A percentile compares a stretch with the other conserved stretches of the same genome.
Evolutionary conservation across 345 rosid species (phyloP).

Genomic region (Viola odorata): DNA sequence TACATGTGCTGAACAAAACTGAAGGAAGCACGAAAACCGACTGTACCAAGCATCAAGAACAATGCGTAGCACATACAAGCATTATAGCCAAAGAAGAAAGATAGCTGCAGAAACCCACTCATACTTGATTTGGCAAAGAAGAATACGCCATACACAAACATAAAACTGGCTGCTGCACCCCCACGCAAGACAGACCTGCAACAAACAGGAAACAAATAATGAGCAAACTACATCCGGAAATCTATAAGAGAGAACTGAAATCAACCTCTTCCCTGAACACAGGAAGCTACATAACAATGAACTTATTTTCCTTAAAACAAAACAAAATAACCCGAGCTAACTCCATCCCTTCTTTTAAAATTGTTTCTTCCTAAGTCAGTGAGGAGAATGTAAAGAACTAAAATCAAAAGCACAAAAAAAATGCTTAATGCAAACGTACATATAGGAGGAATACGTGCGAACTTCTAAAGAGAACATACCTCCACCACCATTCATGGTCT

Average conservation of each 20-base stretch:
- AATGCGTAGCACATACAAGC: slow-evolving; percentile 63
- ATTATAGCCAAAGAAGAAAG: slow-evolving; percentile 61
- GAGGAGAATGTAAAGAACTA: no score
- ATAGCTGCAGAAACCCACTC: slow-evolving; percentile 66
- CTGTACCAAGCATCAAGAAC: slow-evolving; percentile 63
- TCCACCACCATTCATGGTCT: slow-evolving; percentile 98
- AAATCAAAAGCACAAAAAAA: background rate
- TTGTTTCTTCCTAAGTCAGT: no score
- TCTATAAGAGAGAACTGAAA: background rate
- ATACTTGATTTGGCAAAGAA: slow-evolving; percentile 59
- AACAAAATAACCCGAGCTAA: background rate
- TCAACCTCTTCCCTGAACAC: background rate
- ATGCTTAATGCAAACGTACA: background rate
- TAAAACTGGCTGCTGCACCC: slow-evolving; percentile 56
- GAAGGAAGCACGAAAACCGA: slow-evolving; percentile 60
- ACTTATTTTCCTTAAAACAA: background rate
- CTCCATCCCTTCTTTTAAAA: no score
- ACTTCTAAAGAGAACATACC: slow-evolving; percentile 39
- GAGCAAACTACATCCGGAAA: background rate
- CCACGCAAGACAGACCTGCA: slow-evolving; percentile 69
- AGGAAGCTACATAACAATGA: background rate
- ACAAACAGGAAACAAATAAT: slow-evolving; percentile 7
- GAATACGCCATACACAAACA: slow-evolving; percentile 62
- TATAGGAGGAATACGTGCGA: background rate
- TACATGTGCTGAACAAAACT: slow-evolving; percentile 52